These are phyloP conservation scores for Capronia coronata DNA, from an alignment of 2,329 filamentous ascomycete genomes.

Conservation along the genomic window DNA sequence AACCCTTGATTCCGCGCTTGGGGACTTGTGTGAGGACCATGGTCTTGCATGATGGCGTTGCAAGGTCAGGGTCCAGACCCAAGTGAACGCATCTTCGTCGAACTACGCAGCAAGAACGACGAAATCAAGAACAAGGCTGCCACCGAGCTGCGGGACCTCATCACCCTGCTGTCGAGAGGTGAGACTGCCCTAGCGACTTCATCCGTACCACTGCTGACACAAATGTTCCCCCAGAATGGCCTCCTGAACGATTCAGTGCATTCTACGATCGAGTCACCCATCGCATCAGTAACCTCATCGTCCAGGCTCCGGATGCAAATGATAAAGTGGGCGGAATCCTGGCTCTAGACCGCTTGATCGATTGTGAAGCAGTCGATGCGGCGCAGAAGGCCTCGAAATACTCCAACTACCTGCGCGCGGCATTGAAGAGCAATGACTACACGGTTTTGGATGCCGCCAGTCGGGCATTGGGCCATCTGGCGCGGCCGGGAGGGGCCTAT, in stretches of 20 bases:
- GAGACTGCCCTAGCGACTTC: conserved; percentile 7
- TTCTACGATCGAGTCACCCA: conserved; percentile 62
- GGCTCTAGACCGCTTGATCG: conserved; percentile 85
- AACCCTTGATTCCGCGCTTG: not conserved
- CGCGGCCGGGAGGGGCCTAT: conserved; percentile 83
- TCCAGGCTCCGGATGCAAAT: conserved; percentile 76
- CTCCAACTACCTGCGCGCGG: conserved; percentile 78
- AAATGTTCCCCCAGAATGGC: conserved; percentile 56
- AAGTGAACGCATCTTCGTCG: conserved; percentile 51
- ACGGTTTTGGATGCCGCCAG: conserved; percentile 86
- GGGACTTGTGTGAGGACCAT: conserved; percentile 19
- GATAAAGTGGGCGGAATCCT: conserved; percentile 89
- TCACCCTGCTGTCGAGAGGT: conserved; percentile 44
- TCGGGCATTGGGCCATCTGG: conserved; percentile 79
- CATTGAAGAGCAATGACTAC: conserved; percentile 85
- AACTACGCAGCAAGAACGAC: conserved; percentile 53
- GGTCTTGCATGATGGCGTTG: conserved; percentile 39
- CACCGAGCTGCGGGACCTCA: conserved; percentile 43
- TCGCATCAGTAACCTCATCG: conserved; percentile 65
- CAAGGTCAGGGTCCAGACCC: conserved; percentile 43
- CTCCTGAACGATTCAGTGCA: conserved; percentile 67
- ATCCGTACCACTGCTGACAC: conserved; percentile 10
- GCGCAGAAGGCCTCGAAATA: conserved; percentile 92
- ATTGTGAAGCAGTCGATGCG: conserved; percentile 91
- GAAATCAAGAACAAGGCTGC: conserved; percentile 45